phyloP scores from a whole-genome alignment of 495 filamentous ascomycete genomes.

The Hypoxylon intermedium region DNA sequence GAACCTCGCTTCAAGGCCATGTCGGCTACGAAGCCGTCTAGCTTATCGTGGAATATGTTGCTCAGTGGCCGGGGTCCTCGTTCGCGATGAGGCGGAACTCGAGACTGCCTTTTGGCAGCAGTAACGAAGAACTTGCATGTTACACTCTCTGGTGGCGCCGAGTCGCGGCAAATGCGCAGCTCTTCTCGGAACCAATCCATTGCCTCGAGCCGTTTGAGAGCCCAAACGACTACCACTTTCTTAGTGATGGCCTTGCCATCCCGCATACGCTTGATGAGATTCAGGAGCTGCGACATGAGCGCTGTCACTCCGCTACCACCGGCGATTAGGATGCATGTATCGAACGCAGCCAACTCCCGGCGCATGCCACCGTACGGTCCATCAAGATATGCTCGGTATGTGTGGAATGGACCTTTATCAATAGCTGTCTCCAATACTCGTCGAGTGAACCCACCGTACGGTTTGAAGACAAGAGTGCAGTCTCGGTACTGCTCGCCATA shows the following conservation, averaged over 20 bases:
- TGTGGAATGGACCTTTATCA: slow-evolving; percentile 81
- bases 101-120: slow-evolving; percentile 63
- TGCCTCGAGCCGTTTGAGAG: slow-evolving; percentile 84
- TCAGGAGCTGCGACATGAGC: slow-evolving; percentile 84
- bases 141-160: slow-evolving; percentile 81
- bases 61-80: slow-evolving; percentile 67
- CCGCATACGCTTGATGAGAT: slow-evolving; percentile 92
- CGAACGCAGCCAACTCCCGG: slow-evolving; percentile 88
- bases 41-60: slow-evolving; percentile 77
- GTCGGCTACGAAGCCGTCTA: slow-evolving; percentile 80
- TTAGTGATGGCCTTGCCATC: slow-evolving; percentile 92
- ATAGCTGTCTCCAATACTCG: slow-evolving; percentile 78
- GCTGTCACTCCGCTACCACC: slow-evolving; percentile 95
- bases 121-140: slow-evolving; percentile 96
- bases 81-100: slow-evolving; percentile 46
- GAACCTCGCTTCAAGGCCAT: slow-evolving; percentile 84
- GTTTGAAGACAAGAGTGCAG: slow-evolving; percentile 87
- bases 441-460: slow-evolving; percentile 86
- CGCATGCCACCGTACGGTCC: slow-evolving; percentile 96
- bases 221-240: slow-evolving; percentile 89
- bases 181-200: slow-evolving; percentile 99
- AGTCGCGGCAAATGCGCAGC: slow-evolving; percentile 84
- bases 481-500: slow-evolving; percentile 88
- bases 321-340: slow-evolving; percentile 89
- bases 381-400: slow-evolving; percentile 88